Evolutionary conservation across 495 filamentous ascomycete genomes (phyloP), one percentile per base, ranked within the genome.

Genomic region (Penicillium malachiteum): DNA sequence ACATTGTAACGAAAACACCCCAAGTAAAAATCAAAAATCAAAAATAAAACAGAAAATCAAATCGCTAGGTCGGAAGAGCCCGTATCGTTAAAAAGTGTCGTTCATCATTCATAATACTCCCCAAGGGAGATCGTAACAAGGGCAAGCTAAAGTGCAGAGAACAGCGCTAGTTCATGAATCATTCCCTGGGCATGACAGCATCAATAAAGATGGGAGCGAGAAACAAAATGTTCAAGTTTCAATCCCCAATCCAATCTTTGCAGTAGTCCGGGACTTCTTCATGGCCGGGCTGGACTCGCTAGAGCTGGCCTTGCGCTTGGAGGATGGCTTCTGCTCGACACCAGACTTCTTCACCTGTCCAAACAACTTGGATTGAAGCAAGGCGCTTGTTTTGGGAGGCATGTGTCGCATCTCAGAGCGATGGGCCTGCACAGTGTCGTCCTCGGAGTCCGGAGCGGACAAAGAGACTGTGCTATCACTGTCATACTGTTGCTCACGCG

Each of bases 401-500:
- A 54, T 71, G 2, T 58, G 57, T 13, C 65, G 63, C 50, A 57
- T 52, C 11, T 63, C 49, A 3, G 52, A 50, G 18, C 60, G 59
- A 10, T 53, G 52, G 16, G 47, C 3, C 30, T 48, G 43, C 17
- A 58, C 8, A 11, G 7, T 13, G 21, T 68, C 78, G 45, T 84
- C 81, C 42, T 88, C 87, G 18, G 82, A 81, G 52, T 93, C 90
- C 5, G 88, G 87, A 14, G 84, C 90, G 0, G 92, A 96, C 47
- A 96, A 92, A 13, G 65, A 68, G 5, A 68, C 65, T 6, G 92
- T 96, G 73, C 89, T 94, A 60, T 96, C 91, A 44, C 89, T 81
- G 63, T 90, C 89, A 62, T 86, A 77, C 69, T 60, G 70, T 37
- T 75, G 74, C 5, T 76, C 75, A 16, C 72, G 69, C n/a, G 81